These are phyloP conservation scores for Debaryomyces tyrocola DNA, from an alignment of 805 yeast species.

Conservation along the genomic window DNA sequence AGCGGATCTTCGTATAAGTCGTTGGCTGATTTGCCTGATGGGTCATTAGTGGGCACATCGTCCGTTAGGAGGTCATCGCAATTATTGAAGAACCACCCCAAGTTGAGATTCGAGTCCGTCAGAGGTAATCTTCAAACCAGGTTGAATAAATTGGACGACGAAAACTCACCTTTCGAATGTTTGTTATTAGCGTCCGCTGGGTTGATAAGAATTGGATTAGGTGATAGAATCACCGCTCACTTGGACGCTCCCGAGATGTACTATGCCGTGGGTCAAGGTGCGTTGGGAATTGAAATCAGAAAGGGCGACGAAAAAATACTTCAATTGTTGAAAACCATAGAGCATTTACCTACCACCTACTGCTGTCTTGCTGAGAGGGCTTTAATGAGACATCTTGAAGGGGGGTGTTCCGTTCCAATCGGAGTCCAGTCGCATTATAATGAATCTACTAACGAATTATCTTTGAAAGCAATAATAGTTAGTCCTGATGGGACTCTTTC, in stretches of 20 bases:
- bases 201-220: constrained; percentile 67
- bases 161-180: constrained; percentile 63
- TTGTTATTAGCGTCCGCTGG: constrained; percentile 93
- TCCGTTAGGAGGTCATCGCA: constrained; percentile 94
- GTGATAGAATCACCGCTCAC: constrained; percentile 70
- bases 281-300: constrained; percentile 88
- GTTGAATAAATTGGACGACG: constrained; percentile 74
- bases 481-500: constrained; percentile 76
- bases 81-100: constrained; percentile 73
- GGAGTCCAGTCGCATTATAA: constrained; percentile 74
- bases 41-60: constrained; percentile 90
- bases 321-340: constrained; percentile 61
- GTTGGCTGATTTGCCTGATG: constrained; percentile 76
- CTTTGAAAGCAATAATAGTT: constrained; percentile 71
- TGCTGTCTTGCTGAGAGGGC: constrained; percentile 89
- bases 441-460: constrained; percentile 41
- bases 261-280: constrained; percentile 99
- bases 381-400: constrained; percentile 84
- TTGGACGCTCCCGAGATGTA: constrained; percentile 79
- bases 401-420: constrained; percentile 97
- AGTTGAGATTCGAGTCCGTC: constrained; percentile 75
- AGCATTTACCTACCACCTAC: constrained; percentile 62
- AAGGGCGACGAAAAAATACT: constrained; percentile 60
- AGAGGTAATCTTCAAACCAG: constrained; percentile 83
- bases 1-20: constrained; percentile 59